Evolutionary conservation across 1,284 basidiomycete species (phyloP), one percentile per base, ranked within the genome.

Genomic region (Exobasidium rhododendri): DNA sequence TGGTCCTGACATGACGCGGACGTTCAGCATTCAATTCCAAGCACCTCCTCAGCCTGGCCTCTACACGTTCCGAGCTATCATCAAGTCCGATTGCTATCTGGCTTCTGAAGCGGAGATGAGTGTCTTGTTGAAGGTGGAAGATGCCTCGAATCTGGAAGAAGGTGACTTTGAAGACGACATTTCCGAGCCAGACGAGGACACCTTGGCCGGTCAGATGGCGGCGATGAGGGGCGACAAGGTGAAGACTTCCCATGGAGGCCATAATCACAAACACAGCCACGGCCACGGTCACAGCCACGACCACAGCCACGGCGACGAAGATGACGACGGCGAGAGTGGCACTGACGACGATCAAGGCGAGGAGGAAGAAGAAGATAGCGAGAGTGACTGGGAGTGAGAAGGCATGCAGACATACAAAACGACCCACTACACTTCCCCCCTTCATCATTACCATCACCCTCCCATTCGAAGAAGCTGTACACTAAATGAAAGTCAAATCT

Each of bases 131-230:
- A 83, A 84, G 51, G 83, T 82, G 60, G 89, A 91, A 10, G 70
- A 86, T 93, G 70, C 84, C 85, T 77, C 90, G 89, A 79, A 59
- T 86, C 83, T 68, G 10, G 75, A 72, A 26, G 59, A 47, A 14
- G 55, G 43, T 11, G 61, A 49, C 49, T 13, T 22, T 35, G 75
- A 80, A 58, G 77, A 79, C 55, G 73, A 79, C n/a, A 79, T 79
- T 47, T 71, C 69, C 22, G 77, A 79, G 30, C 76, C 77, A 0
- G 77, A 79, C 35, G 77, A 79, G 58, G 77, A 79, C 49, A 67
- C 64, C 26, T 83, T 98, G 51, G 96, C 94, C 2, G 96, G 96
- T 2, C 96, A 99, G 83, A 97, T 98, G 93, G 94, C 94, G 2
- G 86, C 89, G 55, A 94, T 99, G 92, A 88, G 91, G 58, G 96